These are phyloP conservation scores for Talaromyces sp. DNA, from an alignment of 2,329 filamentous ascomycete genomes.

Conservation along the genomic window DNA sequence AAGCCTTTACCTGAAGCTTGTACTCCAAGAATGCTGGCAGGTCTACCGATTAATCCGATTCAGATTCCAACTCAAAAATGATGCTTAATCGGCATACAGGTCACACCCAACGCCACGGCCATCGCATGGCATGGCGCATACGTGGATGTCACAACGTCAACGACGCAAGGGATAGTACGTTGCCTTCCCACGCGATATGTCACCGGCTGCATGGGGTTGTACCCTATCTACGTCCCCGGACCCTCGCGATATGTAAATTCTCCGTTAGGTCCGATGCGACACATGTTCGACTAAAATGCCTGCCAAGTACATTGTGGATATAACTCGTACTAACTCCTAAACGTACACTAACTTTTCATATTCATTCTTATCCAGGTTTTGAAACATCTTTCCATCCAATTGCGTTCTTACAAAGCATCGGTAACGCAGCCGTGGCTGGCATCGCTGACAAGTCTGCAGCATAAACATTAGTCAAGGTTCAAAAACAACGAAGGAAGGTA, in stretches of 20 bases:
- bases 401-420: conserved; percentile 32
- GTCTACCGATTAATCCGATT: neutral
- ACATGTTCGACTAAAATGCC: neutral
- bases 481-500: neutral
- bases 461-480: neutral
- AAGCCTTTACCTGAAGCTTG: neutral
- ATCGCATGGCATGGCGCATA: neutral
- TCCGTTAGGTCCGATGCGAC: neutral
- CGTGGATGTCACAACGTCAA: neutral
- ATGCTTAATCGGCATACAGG: neutral
- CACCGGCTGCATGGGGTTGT: neutral
- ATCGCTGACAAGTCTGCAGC: conserved; percentile 40
- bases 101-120: neutral
- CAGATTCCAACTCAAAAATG: neutral
- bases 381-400: neutral
- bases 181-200: neutral
- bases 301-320: neutral
- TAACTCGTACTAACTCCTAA: conserved; percentile 3
- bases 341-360: conserved; percentile 2
- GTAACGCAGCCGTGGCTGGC: conserved; percentile 52
- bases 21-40: neutral
- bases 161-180: neutral
- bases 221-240: too few species aligned
- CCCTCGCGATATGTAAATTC: neutral
- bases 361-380: neutral